Percentiles rank a stretch among this genome's conserved stretches.
phyloP scores from a whole-genome alignment of 2,329 filamentous ascomycete genomes.

The Phyllosticta citrichinensis region DNA sequence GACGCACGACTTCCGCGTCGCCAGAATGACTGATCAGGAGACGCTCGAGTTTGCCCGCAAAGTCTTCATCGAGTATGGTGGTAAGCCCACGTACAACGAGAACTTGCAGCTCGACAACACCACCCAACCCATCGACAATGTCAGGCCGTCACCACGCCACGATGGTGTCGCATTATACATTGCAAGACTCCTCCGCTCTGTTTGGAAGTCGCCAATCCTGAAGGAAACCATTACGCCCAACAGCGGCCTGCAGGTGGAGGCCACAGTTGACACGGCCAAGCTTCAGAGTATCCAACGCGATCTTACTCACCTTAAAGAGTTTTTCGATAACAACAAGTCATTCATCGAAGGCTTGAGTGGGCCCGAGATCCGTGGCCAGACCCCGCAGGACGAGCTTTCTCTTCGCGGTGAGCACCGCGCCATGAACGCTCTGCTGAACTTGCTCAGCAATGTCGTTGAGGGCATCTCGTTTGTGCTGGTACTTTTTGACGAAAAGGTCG shows the following conservation, averaged over 20 bases:
- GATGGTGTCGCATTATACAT: constrained; percentile 83
- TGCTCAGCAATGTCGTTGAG: constrained; percentile 87
- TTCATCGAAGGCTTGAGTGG: constrained; percentile 94
- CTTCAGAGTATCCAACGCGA: constrained; percentile 70
- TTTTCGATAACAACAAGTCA: constrained; percentile 76
- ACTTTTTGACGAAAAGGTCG: constrained; percentile 84
- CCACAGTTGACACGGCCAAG: constrained; percentile 58
- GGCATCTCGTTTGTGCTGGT: constrained; percentile 94
- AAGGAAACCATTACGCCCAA: constrained; percentile 43
- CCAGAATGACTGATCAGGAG: constrained; percentile 66
- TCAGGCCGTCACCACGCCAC: constrained; percentile 79
- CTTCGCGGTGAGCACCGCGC: constrained; percentile 91
- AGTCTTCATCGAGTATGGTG: constrained; percentile 86
- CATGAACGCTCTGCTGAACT: constrained; percentile 70
- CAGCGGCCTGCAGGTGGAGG: constrained; percentile 53
- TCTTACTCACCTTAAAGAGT: constrained; percentile 66
- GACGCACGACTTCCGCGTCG: constrained; percentile 58
- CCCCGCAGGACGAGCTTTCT: constrained; percentile 82
- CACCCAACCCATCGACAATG: constrained; percentile 65
- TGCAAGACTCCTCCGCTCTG: constrained; percentile 71
- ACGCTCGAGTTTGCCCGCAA: constrained; percentile 77
- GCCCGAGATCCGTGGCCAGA: constrained; percentile 65
- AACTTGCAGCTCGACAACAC: constrained; percentile 53
- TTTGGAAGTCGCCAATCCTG: constrained; percentile 78
- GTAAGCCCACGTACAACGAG: constrained; percentile 74